These are phyloP conservation scores for Metrosideros polymorpha DNA, from an alignment of 441 rosid species.

Conservation along the genomic window DNA sequence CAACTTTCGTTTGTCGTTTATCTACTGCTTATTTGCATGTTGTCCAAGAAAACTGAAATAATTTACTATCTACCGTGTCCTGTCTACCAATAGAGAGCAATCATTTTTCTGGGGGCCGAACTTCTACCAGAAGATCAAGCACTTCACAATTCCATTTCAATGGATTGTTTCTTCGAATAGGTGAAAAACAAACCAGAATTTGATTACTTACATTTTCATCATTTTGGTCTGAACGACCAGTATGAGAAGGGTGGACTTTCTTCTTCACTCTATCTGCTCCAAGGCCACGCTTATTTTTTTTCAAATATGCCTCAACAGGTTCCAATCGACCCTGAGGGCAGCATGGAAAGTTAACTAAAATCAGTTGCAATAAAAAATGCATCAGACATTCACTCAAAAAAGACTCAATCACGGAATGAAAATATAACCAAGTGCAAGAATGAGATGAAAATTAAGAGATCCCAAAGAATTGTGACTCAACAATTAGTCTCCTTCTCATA, in stretches of 20 bases:
- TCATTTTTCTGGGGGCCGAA: neutral
- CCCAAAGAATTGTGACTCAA: neutral
- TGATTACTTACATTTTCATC: slow-evolving; percentile 20
- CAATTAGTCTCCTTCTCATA: neutral
- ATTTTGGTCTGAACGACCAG: slow-evolving; percentile 13
- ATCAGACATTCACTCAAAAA: neutral
- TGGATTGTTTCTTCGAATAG: neutral
- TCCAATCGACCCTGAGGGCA: slow-evolving; percentile 65
- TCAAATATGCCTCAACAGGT: slow-evolving; percentile 47
- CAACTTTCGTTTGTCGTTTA: neutral
- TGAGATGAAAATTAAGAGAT: neutral
- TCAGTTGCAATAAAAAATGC: neutral
- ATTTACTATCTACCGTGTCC: neutral
- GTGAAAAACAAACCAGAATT: neutral
- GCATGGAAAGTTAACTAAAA: neutral
- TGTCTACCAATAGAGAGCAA: neutral
- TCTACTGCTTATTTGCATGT: neutral
- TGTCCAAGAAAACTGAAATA: neutral
- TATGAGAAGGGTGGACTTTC: slow-evolving; percentile 14
- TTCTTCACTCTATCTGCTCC: slow-evolving; percentile 53
- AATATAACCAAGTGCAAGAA: neutral
- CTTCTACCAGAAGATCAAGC: neutral
- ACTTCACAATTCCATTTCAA: neutral
- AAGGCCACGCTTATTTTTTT: slow-evolving; percentile 68
- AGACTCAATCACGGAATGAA: neutral